phyloP scores from a whole-genome alignment of 176 grass and related monocot species.

The Metroxylon sagu region DNA sequence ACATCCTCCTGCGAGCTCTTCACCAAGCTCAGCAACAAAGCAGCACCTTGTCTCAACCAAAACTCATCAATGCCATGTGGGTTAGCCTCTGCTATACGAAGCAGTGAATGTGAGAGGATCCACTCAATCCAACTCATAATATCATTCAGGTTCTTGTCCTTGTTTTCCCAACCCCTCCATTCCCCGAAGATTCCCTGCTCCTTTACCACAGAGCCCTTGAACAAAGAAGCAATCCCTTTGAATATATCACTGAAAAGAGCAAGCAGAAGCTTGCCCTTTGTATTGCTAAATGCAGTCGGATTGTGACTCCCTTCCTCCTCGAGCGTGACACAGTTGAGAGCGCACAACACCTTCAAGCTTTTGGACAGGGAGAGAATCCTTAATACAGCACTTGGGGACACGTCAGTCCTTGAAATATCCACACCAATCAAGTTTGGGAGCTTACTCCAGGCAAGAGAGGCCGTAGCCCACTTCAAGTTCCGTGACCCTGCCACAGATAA shows the following conservation, averaged over 20 bases:
- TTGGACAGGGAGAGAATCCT: constrained; percentile 64
- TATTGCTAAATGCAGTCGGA: constrained; percentile 50
- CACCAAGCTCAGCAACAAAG: constrained; percentile 63
- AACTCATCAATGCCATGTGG: constrained; percentile 78
- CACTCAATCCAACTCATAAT: constrained; percentile 86
- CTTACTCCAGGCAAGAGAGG: constrained; percentile 59
- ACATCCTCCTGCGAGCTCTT: constrained; percentile 82
- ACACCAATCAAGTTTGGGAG: constrained; percentile 65
- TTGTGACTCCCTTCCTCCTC: constrained; percentile 65
- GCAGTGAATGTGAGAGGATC: constrained; percentile 70
- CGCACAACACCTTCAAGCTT: constrained; percentile 59
- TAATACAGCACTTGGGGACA: constrained; percentile 47
- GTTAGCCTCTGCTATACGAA: constrained; percentile 67
- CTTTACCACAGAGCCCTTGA: constrained; percentile 30
- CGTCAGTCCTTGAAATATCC: constrained; percentile 79
- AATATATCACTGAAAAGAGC: constrained; percentile 51
- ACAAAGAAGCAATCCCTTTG: constrained; percentile 48
- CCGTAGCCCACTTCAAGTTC: constrained; percentile 79
- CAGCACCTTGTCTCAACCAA: constrained; percentile 78
- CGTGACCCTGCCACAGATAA: constrained; percentile 76
- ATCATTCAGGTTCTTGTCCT: constrained; percentile 43
- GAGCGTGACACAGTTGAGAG: constrained; percentile 51
- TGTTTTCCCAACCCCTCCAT: constrained; percentile 36
- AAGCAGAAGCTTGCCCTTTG: constrained; percentile 77
- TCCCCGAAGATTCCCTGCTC: constrained; percentile 51